A percentile compares a stretch with the other conserved stretches of the same genome.
Evolutionary conservation across 2,329 filamentous ascomycete genomes (phyloP).

Genomic region (Paraphoma sp.): DNA sequence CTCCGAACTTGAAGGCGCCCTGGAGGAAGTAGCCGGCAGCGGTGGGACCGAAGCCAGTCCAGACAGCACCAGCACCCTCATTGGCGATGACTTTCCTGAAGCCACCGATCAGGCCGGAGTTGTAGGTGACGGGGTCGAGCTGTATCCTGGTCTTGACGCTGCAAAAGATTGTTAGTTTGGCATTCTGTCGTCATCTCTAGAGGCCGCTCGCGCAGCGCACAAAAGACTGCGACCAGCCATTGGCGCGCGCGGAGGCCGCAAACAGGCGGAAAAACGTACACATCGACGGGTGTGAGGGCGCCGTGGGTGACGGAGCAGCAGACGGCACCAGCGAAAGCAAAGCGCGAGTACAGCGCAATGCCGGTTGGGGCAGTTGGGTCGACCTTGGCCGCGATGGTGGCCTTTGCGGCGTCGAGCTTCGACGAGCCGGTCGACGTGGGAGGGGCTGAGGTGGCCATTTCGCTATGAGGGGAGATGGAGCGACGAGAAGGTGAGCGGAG

Average conservation of each 20-base stretch:
- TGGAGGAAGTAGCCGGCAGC: slow-evolving; percentile 93
- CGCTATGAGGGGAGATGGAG: slow-evolving; percentile 19
- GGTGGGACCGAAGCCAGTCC: slow-evolving; percentile 86
- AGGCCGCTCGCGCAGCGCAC: slow-evolving; percentile 14
- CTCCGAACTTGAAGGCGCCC: slow-evolving; percentile 91
- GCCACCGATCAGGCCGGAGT: slow-evolving; percentile 83
- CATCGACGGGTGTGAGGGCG: slow-evolving; percentile 96
- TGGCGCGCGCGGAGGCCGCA: slow-evolving; percentile 20
- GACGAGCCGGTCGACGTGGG: slow-evolving; percentile 57
- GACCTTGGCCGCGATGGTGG: slow-evolving; percentile 50
- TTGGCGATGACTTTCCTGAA: slow-evolving; percentile 80
- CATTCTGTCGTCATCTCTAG: slow-evolving; percentile 22
- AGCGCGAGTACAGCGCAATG: slow-evolving; percentile 85
- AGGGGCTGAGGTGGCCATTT: slow-evolving; percentile 48
- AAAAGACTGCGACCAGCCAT: slow-evolving; percentile 30
- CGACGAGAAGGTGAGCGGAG: slow-evolving; percentile 36
- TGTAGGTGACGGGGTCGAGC: slow-evolving; percentile 88
- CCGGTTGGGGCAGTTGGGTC: slow-evolving; percentile 65
- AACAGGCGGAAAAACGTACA: slow-evolving; percentile 71
- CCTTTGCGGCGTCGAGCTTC: slow-evolving; percentile 62
- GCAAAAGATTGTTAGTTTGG: slow-evolving; percentile 30
- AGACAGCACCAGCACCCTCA: slow-evolving; percentile 84
- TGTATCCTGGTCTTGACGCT: slow-evolving; percentile 97
- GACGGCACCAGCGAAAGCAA: slow-evolving; percentile 95
- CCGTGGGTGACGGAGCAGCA: slow-evolving; percentile 99